Base-by-base conservation (phyloP, 1,139 yeast genomes). In the Pichia norvegensis region DNA sequence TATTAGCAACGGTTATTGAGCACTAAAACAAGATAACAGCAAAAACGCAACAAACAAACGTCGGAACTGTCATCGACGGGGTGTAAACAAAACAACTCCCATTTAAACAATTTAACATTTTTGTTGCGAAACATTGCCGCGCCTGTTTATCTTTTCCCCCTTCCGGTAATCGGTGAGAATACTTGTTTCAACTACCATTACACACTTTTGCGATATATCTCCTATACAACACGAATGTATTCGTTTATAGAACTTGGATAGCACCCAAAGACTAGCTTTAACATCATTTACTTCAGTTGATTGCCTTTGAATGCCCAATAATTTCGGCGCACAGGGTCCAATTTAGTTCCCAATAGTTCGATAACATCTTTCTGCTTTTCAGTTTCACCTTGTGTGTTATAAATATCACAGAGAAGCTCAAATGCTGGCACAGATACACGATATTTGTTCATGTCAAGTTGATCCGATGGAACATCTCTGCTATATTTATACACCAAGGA, bases 291-390 rank as follows among this genome's bases (percentile, higher is more conserved):
- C 27, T 25, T 10, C 27, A 27, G 31, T 13, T 27, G 31, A 2
- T 13, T 27, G 6, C 7, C 5, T 13, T 14, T 16, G 4, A 31
- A 17, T 10, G 20, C 55, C 95, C 95, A 87, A 58, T 80, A 85
- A 47, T 78, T 77, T 20, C 60, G 63, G 51, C 95, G 69, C 13
- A 86, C 81, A 0, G 87, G 81, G 53, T 86, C 94, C 52, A 77
- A 76, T 45, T 69, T 70, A 2, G 63, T 58, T 0, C 71, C 73
- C 36, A 87, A 67, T 17, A 72, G 63, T 9, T 67, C 68, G 56
- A 79, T 80, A 1, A 78, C 70, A 25, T 62, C 59, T 1, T 52
- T 49, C 1, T 83, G 73, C 36, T 67, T 61, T 0, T 61, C 58
- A 1, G 48, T 46, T 4, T 68, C 59, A 1, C 62, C 53, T 17